phyloP scores from a whole-genome alignment of 768 basidiomycete species.

The Leccinum boreale region DNA sequence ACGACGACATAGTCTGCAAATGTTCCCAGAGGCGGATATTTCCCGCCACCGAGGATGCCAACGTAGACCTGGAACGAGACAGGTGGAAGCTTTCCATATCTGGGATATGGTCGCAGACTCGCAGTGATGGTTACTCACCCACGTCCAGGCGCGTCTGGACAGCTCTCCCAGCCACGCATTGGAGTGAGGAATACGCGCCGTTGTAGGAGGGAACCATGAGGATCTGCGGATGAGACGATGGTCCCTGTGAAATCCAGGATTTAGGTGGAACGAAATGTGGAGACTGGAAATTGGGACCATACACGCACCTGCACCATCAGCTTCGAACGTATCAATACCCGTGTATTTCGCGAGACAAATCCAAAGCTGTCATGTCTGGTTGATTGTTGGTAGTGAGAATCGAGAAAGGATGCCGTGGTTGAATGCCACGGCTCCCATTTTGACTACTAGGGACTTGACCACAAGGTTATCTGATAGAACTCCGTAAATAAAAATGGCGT shows the following conservation, averaged over 20 bases:
- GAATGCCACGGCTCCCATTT: conserved; percentile 66
- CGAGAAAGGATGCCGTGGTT: conserved; percentile 46
- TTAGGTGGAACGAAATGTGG: neutral
- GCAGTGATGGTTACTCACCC: conserved; percentile 39
- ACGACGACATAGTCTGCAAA: conserved; percentile 77
- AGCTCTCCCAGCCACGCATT: conserved; percentile 67
- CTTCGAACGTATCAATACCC: conserved; percentile 57
- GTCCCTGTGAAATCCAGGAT: conserved; percentile 43
- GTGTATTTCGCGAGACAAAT: conserved; percentile 69
- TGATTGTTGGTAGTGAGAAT: neutral
- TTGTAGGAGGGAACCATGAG: conserved; percentile 52
- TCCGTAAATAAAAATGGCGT: too few relatives aligned
- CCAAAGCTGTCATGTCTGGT: conserved; percentile 53
- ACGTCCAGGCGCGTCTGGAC: conserved; percentile 63
- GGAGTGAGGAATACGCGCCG: conserved; percentile 75
- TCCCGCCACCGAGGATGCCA: conserved; percentile 61
- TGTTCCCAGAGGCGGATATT: conserved; percentile 57
- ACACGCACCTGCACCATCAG: conserved; percentile 67
- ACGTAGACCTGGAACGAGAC: conserved; percentile 35
- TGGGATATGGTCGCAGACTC: neutral
- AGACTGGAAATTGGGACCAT: neutral
- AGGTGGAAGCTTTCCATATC: neutral
- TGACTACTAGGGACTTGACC: conserved; percentile 68
- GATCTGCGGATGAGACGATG: conserved; percentile 55
- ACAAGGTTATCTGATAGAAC: too few relatives aligned